Conservation (phyloP, 306 rosid species). For the Ochetophila trinervis region DNA sequence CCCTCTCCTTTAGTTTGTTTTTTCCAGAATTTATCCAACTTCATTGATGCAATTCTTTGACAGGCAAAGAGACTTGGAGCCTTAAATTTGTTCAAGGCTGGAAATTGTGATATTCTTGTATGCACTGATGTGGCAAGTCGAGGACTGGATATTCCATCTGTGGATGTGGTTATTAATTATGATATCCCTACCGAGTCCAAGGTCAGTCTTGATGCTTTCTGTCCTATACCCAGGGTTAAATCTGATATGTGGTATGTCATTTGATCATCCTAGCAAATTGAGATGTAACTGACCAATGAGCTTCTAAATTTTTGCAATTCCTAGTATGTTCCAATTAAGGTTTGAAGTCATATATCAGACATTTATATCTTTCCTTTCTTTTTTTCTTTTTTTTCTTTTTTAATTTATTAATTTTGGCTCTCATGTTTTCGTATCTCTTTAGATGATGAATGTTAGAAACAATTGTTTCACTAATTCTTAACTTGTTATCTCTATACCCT, state of each 20-base stretch:
- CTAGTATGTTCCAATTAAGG: background rate
- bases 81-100: constrained; percentile 83
- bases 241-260: background rate
- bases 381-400: too few species aligned
- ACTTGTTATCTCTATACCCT: background rate
- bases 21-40: background rate
- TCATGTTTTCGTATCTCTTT: background rate
- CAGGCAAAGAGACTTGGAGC: constrained; percentile 89
- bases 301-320: background rate
- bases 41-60: constrained; percentile 23
- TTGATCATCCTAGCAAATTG: background rate
- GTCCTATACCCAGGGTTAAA: background rate
- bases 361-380: too few species aligned
- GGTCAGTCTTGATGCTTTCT: constrained; percentile 36
- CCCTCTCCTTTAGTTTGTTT: background rate
- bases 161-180: constrained; percentile 87
- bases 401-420: too few species aligned
- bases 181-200: constrained; percentile 83
- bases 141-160: constrained; percentile 79
- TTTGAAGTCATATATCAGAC: too few species aligned
- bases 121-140: constrained; percentile 94
- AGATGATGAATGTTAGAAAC: background rate
- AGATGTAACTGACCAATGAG: background rate
- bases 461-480: background rate
- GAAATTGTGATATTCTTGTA: constrained; percentile 69